Evolutionary conservation across 192 early-diverging fungal species (phyloP), one percentile per base, ranked within the genome.

Genomic region (Linnemannia exigua): DNA sequence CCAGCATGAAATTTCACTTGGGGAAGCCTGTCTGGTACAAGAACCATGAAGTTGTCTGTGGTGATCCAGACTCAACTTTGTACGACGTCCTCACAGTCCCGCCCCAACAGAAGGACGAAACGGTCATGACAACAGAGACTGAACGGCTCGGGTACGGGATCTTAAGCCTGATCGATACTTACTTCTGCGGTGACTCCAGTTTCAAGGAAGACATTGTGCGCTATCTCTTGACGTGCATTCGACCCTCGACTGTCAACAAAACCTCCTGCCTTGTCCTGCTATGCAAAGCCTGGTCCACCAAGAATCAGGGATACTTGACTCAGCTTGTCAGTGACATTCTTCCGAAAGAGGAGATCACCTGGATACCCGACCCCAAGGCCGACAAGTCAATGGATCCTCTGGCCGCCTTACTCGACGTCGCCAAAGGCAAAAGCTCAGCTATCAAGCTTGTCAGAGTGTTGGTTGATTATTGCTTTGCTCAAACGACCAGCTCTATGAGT

Each of bases 391-490:
- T n/a, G n/a, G 75, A 82, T 36, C 80, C 75, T 5, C 37, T 82
- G 33, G 44, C 46, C 1, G 50, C 44, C 22, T 20, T 82, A 1
- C 6, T 76, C 15, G 14, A 76, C 31, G 50, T 36, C 15, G 63
- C 72, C 3, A 31, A 70, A 37, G 47, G 25, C 2, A 31, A 75
- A 11, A 50, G 74, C 0, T 37, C 73, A 19, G 79, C 38, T 3
- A 58, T 74, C 12, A 17, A 17, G 0, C 36, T 70, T 20, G 71
- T 54, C 16, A 58, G 70, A 33, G 37, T 75, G 36, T 61, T 81
- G 3, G 70, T 81, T 11, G 28, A 69, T 19, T 81, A 81, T n/a
- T 72, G 70, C 36, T 41, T 79, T 15, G 47, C 3, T 6, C 77
- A 79, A 22, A 70, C 77, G 1, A 61, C 2, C 31, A 20, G 37